These are phyloP conservation scores for Sugiyamaella mastotermitis DNA, from an alignment of 805 yeast genomes.

Conservation along the genomic window DNA sequence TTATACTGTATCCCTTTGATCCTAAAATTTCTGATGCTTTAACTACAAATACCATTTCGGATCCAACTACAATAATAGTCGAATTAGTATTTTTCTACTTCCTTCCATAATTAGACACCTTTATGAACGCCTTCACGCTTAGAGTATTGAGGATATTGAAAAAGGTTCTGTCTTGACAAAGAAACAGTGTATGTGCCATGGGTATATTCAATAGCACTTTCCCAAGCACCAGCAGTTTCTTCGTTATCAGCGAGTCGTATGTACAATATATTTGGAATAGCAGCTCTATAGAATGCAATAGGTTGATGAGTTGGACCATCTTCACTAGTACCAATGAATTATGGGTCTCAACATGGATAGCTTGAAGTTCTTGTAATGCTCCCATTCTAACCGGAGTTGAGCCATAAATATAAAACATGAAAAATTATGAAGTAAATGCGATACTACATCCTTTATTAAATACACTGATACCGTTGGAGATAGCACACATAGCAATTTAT, in stretches of 20 bases:
- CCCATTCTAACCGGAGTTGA: slow-evolving; percentile 46
- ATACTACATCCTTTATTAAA: too few species aligned
- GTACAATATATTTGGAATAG: slow-evolving; percentile 41
- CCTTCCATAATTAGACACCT: too few species aligned
- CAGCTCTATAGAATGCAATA: slow-evolving; percentile 45
- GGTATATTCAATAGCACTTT: slow-evolving; percentile 48
- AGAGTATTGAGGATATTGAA: too few species aligned
- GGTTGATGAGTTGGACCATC: slow-evolving; percentile 55
- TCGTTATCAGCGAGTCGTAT: slow-evolving; percentile 47
- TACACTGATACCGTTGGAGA: too few species aligned
- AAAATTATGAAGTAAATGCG: too few species aligned
- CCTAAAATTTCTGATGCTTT: too few species aligned
- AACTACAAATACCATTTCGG: too few species aligned
- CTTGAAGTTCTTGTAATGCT: slow-evolving; percentile 40
- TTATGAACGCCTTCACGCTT: too few species aligned
- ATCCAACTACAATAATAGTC: too few species aligned
- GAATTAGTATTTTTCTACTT: too few species aligned
- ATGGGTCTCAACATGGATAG: slow-evolving; percentile 47
- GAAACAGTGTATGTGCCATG: slow-evolving; percentile 65
- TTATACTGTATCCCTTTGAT: too few species aligned
- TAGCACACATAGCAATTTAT: too few species aligned
- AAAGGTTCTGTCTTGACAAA: slow-evolving; percentile 64
- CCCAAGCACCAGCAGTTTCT: slow-evolving; percentile 47
- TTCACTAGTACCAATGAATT: slow-evolving; percentile 49
- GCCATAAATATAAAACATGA: slow-evolving; percentile 38